These are phyloP conservation scores for Globisporangium polare DNA, from an alignment of 352 stramenopile species.

Conservation along the genomic window DNA sequence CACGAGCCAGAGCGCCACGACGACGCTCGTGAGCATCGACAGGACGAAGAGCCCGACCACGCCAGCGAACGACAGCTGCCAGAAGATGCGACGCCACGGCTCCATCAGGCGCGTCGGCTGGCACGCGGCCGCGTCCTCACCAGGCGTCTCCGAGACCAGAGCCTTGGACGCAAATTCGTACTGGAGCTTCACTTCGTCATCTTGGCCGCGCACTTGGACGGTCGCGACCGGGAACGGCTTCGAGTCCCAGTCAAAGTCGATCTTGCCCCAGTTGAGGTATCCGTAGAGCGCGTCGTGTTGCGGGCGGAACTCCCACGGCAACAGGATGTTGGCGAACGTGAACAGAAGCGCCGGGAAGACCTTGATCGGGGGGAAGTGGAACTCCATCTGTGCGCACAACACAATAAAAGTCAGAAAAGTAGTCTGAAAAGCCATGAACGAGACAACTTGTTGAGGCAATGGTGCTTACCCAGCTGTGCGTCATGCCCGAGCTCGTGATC, in stretches of 20 bases:
- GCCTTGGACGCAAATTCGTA: slow-evolving; percentile 48
- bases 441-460: not conserved
- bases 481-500: slow-evolving; percentile 93
- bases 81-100: slow-evolving; percentile 30
- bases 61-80: slow-evolving; percentile 34
- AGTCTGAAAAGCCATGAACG: not conserved
- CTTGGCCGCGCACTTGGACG: slow-evolving; percentile 50
- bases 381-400: slow-evolving; percentile 51
- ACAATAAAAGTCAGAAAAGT: not conserved
- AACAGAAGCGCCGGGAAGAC: slow-evolving; percentile 59
- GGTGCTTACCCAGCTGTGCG: slow-evolving; percentile 86
- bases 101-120: slow-evolving; percentile 38
- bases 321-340: slow-evolving; percentile 64
- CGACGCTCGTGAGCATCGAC: slow-evolving; percentile 44
- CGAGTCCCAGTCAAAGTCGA: slow-evolving; percentile 88
- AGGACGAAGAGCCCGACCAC: slow-evolving; percentile 38
- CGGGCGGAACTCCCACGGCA: slow-evolving; percentile 79
- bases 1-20: slow-evolving; percentile 57
- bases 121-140: slow-evolving; percentile 43
- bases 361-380: slow-evolving; percentile 48
- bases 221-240: slow-evolving; percentile 47
- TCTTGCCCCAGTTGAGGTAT: slow-evolving; percentile 91
- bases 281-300: slow-evolving; percentile 70
- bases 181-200: slow-evolving; percentile 68
- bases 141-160: slow-evolving; percentile 34